These are phyloP conservation scores for Phalaenopsis aphrodite DNA, from an alignment of 106 monocot genomes.

Conservation along the genomic window DNA sequence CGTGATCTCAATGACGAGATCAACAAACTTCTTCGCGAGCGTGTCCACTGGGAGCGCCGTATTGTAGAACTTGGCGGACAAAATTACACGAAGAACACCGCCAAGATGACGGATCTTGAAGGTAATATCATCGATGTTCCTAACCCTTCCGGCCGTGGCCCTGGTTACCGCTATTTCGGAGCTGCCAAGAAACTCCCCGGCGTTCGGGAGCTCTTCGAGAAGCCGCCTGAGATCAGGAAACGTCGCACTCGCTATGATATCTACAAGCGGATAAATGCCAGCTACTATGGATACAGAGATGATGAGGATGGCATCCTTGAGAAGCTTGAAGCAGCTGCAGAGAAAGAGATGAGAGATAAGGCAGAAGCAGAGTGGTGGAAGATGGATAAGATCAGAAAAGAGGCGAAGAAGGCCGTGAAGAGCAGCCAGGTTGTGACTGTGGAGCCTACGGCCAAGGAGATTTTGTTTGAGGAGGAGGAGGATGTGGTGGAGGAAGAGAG, in stretches of 20 bases:
- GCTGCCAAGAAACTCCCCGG: conserved; percentile 97
- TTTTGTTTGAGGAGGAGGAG: conserved; percentile 86
- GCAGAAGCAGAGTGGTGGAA: conserved; percentile 53
- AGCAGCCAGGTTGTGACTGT: conserved; percentile 75
- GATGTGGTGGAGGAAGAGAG: conserved; percentile 92
- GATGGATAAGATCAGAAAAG: conserved; percentile 61
- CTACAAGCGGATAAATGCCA: conserved; percentile 85
- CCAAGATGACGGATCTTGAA: conserved; percentile 93
- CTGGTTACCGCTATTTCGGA: conserved; percentile 93
- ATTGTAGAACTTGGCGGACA: conserved; percentile 84
- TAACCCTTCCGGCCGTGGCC: conserved; percentile 86
- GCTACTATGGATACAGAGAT: conserved; percentile 92
- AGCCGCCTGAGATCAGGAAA: conserved; percentile 82
- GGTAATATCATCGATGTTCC: conserved; percentile 92
- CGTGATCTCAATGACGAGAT: conserved; percentile 98
- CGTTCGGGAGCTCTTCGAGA: conserved; percentile 92
- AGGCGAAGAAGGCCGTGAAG: conserved; percentile 75
- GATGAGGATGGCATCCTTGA: conserved; percentile 94
- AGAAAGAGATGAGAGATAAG: conserved; percentile 49
- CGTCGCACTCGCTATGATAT: conserved; percentile 79
- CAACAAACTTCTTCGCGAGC: conserved; percentile 91
- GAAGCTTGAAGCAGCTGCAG: conserved; percentile 67
- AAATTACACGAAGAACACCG: conserved; percentile 42
- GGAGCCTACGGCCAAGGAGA: conserved; percentile 32
- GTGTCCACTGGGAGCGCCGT: conserved; percentile 83